These are phyloP conservation scores for Fragilaria radians DNA, from an alignment of 108 stramenopile species.

Conservation along the genomic window DNA sequence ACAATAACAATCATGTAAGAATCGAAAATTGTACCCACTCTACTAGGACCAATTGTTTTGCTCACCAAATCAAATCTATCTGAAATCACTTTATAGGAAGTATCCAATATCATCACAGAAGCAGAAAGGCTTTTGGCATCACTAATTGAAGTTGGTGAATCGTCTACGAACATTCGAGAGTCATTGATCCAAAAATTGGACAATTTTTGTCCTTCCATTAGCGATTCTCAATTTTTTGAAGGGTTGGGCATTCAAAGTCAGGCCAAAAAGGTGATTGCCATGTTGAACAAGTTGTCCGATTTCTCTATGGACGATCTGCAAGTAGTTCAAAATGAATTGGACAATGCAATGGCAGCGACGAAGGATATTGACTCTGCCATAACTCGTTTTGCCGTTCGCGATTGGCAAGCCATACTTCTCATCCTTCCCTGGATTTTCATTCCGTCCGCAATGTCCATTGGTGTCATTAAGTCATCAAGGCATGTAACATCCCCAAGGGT, in stretches of 20 bases:
- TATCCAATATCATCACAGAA: constrained; percentile 14
- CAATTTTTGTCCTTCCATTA: neutral
- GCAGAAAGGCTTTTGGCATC: constrained; percentile 7
- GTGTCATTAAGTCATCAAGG: constrained; percentile 23
- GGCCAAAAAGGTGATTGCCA: constrained; percentile 9
- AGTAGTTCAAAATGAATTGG: constrained; percentile 2
- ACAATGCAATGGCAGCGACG: constrained; percentile 14
- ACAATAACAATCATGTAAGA: constrained; percentile 11
- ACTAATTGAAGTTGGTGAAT: neutral
- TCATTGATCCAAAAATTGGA: constrained; percentile 1
- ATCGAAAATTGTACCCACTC: no score
- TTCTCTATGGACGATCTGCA: constrained; percentile 20
- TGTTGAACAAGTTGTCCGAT: constrained; percentile 21
- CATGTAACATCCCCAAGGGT: constrained; percentile 9
- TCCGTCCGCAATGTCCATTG: constrained; percentile 20
- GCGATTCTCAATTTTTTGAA: neutral
- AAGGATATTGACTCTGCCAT: constrained; percentile 20
- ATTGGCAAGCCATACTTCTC: constrained; percentile 7
- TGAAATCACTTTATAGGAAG: constrained; percentile 4
- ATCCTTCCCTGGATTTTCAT: constrained; percentile 23
- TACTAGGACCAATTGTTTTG: no score
- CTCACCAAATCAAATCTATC: neutral
- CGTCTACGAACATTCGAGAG: neutral
- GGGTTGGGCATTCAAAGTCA: constrained; percentile 9
- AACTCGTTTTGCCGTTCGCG: constrained; percentile 5